Percentiles rank a stretch among this genome's conserved stretches.
phyloP scores from a whole-genome alignment of 2,329 filamentous ascomycete genomes.

The Biscogniauxia marginata region DNA sequence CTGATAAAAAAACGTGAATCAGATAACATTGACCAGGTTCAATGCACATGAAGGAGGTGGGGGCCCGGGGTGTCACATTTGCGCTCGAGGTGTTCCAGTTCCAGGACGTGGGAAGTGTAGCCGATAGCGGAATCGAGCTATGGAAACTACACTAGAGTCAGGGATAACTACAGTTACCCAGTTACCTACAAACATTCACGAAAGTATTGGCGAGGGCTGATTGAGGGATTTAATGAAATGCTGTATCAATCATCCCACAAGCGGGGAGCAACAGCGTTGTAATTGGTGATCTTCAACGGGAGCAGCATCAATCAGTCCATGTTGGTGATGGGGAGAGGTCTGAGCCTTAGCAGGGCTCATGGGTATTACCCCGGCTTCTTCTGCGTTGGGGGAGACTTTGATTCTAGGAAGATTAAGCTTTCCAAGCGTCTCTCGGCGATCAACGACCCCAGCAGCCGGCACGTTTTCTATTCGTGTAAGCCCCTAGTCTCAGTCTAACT shows the following conservation, averaged over 20 bases:
- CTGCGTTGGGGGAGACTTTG: no score
- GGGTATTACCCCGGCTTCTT: no score
- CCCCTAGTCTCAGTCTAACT: neutral
- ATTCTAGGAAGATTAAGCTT: neutral
- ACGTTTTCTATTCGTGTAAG: neutral
- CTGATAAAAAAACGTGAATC: constrained; percentile 21
- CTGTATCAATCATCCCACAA: neutral
- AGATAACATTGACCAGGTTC: constrained; percentile 16
- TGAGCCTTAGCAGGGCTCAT: neutral
- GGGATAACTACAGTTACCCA: no score
- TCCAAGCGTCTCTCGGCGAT: neutral
- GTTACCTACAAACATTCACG: no score
- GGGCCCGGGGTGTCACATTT: neutral
- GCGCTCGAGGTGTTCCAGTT: neutral
- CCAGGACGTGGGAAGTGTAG: neutral
- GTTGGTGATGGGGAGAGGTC: neutral
- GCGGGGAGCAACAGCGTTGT: neutral
- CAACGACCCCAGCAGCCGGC: neutral
- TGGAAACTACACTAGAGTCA: no score
- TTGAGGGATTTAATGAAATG: neutral
- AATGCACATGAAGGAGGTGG: neutral
- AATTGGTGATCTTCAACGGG: neutral
- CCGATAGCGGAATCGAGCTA: neutral
- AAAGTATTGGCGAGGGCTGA: neutral
- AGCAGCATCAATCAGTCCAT: neutral